Evolutionary conservation across 768 basidiomycete species (phyloP).

Genomic region (Rhizopogon vulgaris): DNA sequence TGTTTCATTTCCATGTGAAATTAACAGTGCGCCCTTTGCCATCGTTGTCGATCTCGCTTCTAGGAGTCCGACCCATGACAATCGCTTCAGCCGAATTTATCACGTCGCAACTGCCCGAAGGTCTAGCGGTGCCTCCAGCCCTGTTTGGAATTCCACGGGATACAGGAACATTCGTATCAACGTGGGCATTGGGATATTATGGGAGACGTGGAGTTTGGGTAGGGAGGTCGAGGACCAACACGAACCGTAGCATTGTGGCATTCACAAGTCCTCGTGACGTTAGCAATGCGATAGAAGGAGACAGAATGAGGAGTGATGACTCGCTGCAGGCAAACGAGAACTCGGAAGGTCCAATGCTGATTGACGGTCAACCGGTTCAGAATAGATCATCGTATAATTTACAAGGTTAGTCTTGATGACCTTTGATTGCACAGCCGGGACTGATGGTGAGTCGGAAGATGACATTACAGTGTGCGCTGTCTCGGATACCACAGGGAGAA

Average conservation of each 20-base stretch:
- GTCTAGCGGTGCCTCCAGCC: too few species aligned
- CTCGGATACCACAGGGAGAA: constrained; percentile 37
- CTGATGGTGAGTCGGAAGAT: constrained; percentile 20
- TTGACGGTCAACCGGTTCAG: constrained; percentile 12
- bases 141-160: background rate
- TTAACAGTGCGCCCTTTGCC: constrained; percentile 22
- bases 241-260: constrained; percentile 15
- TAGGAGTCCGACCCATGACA: constrained; percentile 39
- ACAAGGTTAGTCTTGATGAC: constrained; percentile 16
- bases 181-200: constrained; percentile 13
- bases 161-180: constrained; percentile 8
- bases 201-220: constrained; percentile 22
- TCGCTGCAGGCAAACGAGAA: background rate
- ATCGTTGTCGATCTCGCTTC: constrained; percentile 34
- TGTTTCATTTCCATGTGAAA: constrained; percentile 42
- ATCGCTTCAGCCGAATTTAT: constrained; percentile 3
- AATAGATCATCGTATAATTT: constrained; percentile 21
- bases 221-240: constrained; percentile 11
- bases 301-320: background rate
- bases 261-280: constrained; percentile 12
- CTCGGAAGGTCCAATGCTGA: background rate
- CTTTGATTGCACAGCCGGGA: background rate
- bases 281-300: background rate
- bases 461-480: constrained; percentile 42
- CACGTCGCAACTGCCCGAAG: background rate